These are phyloP conservation scores for Hansenula sp. DNA, from an alignment of 1,139 yeast genomes.

Conservation along the genomic window DNA sequence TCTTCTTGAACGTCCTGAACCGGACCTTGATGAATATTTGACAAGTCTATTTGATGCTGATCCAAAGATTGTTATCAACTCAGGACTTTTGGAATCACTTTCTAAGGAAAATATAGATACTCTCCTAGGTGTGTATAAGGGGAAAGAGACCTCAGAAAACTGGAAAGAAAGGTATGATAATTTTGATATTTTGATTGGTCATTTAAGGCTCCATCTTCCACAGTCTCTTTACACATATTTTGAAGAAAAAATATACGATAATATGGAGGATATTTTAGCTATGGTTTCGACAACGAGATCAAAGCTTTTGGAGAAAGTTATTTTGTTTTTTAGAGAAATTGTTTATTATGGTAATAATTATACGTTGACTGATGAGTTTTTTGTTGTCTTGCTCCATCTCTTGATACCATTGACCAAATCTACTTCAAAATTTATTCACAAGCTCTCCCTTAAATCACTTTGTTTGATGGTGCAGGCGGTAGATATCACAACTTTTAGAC, in stretches of 20 bases:
- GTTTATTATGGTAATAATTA: slow-evolving; percentile 13
- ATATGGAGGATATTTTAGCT: slow-evolving; percentile 12
- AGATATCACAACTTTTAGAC: slow-evolving; percentile 12
- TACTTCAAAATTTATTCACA: slow-evolving; percentile 11
- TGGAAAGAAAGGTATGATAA: slow-evolving; percentile 13
- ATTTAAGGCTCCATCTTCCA: slow-evolving; percentile 14
- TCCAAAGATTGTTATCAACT: slow-evolving; percentile 9
- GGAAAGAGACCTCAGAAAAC: slow-evolving; percentile 17
- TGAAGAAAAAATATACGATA: slow-evolving; percentile 9
- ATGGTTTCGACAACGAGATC: slow-evolving; percentile 14
- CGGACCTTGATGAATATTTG: slow-evolving; percentile 19
- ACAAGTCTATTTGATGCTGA: slow-evolving; percentile 15
- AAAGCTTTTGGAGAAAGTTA: slow-evolving; percentile 12
- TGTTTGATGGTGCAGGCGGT: slow-evolving; percentile 21
- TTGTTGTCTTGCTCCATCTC: slow-evolving; percentile 12
- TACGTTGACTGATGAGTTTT: slow-evolving; percentile 9
- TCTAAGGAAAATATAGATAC: slow-evolving; percentile 7
- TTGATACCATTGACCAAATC: slow-evolving; percentile 18
- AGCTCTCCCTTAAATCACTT: slow-evolving; percentile 16
- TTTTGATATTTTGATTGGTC: slow-evolving; percentile 17
- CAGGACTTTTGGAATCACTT: slow-evolving; percentile 5
- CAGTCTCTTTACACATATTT: slow-evolving; percentile 8
- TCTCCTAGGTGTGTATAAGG: slow-evolving; percentile 7
- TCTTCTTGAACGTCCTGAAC: slow-evolving; percentile 2
- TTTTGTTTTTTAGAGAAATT: slow-evolving; percentile 20